phyloP scores from a whole-genome alignment of 1,139 yeast genomes.

The Yamadazyma buinensis region DNA sequence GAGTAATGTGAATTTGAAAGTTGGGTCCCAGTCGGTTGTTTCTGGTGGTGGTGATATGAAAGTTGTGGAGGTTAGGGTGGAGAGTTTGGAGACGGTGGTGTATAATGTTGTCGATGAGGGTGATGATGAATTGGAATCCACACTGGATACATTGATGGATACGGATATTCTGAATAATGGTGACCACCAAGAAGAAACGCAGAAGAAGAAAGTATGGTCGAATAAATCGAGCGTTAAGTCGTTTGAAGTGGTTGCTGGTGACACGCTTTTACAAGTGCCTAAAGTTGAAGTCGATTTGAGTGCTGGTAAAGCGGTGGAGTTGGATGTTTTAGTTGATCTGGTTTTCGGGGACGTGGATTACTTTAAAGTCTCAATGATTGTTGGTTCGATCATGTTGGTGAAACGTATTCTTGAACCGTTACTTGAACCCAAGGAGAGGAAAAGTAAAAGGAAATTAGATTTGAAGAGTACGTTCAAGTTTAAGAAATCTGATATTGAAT shows the following conservation, averaged over 20 bases:
- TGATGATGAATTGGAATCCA: too few species aligned
- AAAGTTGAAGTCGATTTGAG: conserved; percentile 10
- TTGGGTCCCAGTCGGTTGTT: conserved; percentile 39
- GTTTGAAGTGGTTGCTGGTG: background rate
- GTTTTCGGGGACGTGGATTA: conserved; percentile 41
- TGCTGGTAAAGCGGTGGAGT: background rate
- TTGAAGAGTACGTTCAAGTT: conserved; percentile 21
- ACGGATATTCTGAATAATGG: too few species aligned
- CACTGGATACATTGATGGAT: too few species aligned
- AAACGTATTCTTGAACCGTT: conserved; percentile 20
- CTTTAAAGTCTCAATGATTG: conserved; percentile 46
- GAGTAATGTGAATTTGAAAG: conserved; percentile 28
- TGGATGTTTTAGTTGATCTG: background rate
- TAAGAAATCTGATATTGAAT: conserved; percentile 21
- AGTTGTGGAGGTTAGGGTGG: conserved; percentile 3
- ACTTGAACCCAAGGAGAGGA: conserved; percentile 15
- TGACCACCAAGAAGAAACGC: too few species aligned
- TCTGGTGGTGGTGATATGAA: too few species aligned
- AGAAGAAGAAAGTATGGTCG: too few species aligned
- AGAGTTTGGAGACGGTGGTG: background rate
- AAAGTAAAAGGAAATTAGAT: conserved; percentile 21
- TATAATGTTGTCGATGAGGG: too few species aligned
- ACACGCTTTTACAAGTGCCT: conserved; percentile 11
- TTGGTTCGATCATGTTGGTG: conserved; percentile 51
- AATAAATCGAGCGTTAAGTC: too few species aligned